Conservation (phyloP, 2,329 filamentous ascomycete genomes). For the Metarhizium sp. region DNA sequence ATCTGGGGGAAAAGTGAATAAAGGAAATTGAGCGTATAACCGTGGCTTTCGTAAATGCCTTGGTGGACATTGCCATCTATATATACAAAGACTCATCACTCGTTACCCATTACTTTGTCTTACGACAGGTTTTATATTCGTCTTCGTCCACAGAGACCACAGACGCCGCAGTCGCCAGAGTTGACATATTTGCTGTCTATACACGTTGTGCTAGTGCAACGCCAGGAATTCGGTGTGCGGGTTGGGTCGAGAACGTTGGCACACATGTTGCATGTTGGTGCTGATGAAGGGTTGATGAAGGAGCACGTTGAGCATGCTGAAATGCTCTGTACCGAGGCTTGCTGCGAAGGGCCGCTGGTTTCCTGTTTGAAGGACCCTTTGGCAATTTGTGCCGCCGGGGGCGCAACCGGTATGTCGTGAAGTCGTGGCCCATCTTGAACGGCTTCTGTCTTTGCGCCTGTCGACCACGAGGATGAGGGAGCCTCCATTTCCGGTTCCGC, state of each 20-base stretch:
- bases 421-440: not conserved
- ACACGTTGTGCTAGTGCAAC: slow-evolving; percentile 49
- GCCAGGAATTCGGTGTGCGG: slow-evolving; percentile 51
- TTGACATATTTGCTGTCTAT: slow-evolving; percentile 53
- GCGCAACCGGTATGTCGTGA: not conserved
- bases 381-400: not conserved
- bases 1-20: too few relatives aligned
- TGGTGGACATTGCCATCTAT: too few relatives aligned
- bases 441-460: not conserved
- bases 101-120: not conserved
- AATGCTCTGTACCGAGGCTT: not conserved
- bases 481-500: not conserved
- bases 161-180: slow-evolving; percentile 57
- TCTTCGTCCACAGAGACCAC: slow-evolving; percentile 56
- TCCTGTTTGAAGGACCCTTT: not conserved
- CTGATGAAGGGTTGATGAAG: slow-evolving; percentile 44
- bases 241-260: slow-evolving; percentile 55
- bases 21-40: too few relatives aligned
- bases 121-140: slow-evolving; percentile 7
- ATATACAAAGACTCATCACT: not conserved
- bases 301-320: slow-evolving; percentile 56
- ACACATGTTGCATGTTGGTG: slow-evolving; percentile 58
- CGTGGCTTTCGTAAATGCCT: too few relatives aligned
- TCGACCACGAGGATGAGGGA: too few relatives aligned
- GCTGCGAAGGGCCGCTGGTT: not conserved